Conservation (phyloP, 2,329 filamentous ascomycete species). For the Ophiostoma himal-ulmi region DNA sequence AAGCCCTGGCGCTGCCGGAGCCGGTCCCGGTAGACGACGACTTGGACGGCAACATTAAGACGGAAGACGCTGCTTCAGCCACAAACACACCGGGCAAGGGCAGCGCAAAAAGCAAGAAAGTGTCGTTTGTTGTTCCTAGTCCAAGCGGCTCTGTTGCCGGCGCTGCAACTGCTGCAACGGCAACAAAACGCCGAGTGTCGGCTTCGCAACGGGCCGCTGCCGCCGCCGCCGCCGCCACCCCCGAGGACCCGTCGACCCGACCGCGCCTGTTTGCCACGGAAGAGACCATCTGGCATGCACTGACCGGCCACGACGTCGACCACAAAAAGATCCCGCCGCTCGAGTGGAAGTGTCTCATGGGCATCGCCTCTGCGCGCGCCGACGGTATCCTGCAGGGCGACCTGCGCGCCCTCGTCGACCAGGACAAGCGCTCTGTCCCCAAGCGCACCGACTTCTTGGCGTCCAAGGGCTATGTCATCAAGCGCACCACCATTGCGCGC, state of each 20-base stretch:
- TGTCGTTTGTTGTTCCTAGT: not conserved
- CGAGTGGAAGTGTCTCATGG: slow-evolving; percentile 54
- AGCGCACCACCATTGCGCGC: slow-evolving; percentile 52
- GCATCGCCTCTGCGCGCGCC: slow-evolving; percentile 49
- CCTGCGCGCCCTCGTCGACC: slow-evolving; percentile 50
- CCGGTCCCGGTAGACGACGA: not conserved
- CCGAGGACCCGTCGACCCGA: slow-evolving; percentile 23
- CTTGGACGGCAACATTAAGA: not conserved
- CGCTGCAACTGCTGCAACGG: not conserved
- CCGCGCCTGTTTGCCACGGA: slow-evolving; percentile 46
- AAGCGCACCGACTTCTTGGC: slow-evolving; percentile 55
- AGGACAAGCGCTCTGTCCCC: slow-evolving; percentile 59
- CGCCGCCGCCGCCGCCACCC: slow-evolving; percentile 6
- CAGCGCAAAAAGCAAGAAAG: not conserved
- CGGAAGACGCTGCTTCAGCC: not conserved
- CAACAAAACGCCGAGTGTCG: slow-evolving; percentile 4
- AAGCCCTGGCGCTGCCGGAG: slow-evolving; percentile 35
- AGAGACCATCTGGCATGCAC: slow-evolving; percentile 52
- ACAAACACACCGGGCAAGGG: not conserved
- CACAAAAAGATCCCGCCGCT: slow-evolving; percentile 52
- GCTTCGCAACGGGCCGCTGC: not conserved
- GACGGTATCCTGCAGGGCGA: slow-evolving; percentile 57
- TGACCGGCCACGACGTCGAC: slow-evolving; percentile 55
- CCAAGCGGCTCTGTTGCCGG: not conserved
- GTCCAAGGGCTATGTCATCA: slow-evolving; percentile 57